Conservation (phyloP, 371 early-diverging fungal species). For the Rhizopus arrhizus region DNA sequence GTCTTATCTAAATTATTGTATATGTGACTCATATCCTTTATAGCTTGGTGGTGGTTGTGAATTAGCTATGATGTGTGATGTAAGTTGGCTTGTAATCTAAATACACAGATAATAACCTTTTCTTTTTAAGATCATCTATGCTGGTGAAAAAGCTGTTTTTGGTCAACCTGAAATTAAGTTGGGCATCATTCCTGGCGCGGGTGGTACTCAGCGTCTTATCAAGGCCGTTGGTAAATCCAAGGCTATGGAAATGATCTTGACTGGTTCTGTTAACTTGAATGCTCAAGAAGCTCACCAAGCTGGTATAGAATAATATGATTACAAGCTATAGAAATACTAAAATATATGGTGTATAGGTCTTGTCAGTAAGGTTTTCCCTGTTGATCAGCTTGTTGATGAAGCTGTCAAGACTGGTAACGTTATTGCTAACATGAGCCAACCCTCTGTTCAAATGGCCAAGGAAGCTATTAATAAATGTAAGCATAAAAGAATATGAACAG, state of each 20-base stretch:
- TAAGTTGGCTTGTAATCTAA: constrained; percentile 23
- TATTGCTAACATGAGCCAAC: constrained; percentile 87
- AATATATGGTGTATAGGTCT: constrained; percentile 49
- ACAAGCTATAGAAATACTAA: not conserved
- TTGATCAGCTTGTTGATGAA: constrained; percentile 86
- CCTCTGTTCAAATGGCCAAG: constrained; percentile 93
- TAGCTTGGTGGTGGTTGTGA: constrained; percentile 98
- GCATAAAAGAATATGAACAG: constrained; percentile 3
- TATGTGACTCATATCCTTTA: constrained; percentile 5
- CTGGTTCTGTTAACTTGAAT: constrained; percentile 81
- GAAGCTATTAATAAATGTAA: constrained; percentile 92
- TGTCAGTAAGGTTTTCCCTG: constrained; percentile 90
- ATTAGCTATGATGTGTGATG: constrained; percentile 97
- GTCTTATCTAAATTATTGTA: constrained; percentile 23
- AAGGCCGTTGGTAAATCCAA: constrained; percentile 96
- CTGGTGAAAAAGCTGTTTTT: constrained; percentile 95
- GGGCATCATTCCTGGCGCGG: constrained; percentile 92
- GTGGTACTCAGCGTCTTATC: constrained; percentile 90
- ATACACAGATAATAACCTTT: not conserved
- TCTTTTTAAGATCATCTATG: constrained; percentile 87
- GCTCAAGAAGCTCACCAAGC: constrained; percentile 88
- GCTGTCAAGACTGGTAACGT: constrained; percentile 85
- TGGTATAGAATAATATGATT: constrained; percentile 38
- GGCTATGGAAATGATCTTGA: constrained; percentile 96
- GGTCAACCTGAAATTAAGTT: constrained; percentile 99